Percentiles rank a stretch among this genome's conserved stretches.
Conservation (phyloP, 2,329 filamentous ascomycete species). For the Thelonectria olida region DNA sequence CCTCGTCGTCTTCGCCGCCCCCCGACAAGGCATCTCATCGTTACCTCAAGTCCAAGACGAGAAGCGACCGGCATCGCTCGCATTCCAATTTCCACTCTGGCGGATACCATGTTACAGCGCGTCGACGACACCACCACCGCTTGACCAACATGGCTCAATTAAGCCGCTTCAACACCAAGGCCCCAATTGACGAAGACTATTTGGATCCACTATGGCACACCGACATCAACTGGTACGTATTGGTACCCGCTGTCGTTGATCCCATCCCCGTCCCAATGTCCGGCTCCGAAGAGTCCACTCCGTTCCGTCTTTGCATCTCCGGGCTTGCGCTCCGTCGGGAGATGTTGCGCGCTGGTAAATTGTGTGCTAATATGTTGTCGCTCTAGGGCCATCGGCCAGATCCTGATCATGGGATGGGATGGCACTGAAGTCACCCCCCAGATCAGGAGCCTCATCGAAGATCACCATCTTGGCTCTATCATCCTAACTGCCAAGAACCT, state of each 20-base stretch:
- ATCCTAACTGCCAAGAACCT: constrained; percentile 85
- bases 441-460: constrained; percentile 81
- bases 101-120: constrained; percentile 40
- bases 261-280: neutral
- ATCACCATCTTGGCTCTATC: constrained; percentile 89
- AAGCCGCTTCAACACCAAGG: constrained; percentile 47
- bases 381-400: constrained; percentile 75
- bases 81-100: constrained; percentile 19
- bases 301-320: constrained; percentile 19
- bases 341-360: neutral
- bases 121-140: constrained; percentile 34
- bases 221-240: constrained; percentile 77
- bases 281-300: constrained; percentile 25
- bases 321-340: neutral
- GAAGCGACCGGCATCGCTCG: constrained; percentile 26
- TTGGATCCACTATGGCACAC: constrained; percentile 75
- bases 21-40: constrained; percentile 40
- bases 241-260: constrained; percentile 1
- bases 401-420: constrained; percentile 87
- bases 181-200: constrained; percentile 44
- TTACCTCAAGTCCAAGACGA: constrained; percentile 42
- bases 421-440: constrained; percentile 85
- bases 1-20: constrained; percentile 29
- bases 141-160: constrained; percentile 48
- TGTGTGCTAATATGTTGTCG: constrained; percentile 40